A percentile compares a stretch with the other conserved stretches of the same genome.
Evolutionary conservation across 2,329 filamentous ascomycete species (phyloP).

Genomic region (Albophoma yamanashiensis): DNA sequence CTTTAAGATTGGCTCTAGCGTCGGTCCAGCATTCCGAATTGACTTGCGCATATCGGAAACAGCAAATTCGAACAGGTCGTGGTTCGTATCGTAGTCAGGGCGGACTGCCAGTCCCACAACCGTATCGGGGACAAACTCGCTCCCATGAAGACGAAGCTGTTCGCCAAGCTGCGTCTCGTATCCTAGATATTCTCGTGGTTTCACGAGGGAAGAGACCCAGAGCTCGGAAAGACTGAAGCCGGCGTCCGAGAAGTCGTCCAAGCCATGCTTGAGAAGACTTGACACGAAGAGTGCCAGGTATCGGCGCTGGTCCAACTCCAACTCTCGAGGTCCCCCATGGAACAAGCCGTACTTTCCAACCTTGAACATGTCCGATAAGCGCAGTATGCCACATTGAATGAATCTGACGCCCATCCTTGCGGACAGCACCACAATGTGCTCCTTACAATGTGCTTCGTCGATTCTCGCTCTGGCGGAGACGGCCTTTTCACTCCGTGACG

Average conservation of each 20-base stretch:
- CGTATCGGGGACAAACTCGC: slow-evolving; percentile 31
- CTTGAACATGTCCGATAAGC: slow-evolving; percentile 34
- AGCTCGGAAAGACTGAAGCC: slow-evolving; percentile 35
- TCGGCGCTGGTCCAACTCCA: slow-evolving; percentile 29
- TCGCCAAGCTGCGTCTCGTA: slow-evolving; percentile 41
- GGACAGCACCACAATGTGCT: slow-evolving; percentile 33
- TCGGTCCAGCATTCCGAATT: slow-evolving; percentile 27
- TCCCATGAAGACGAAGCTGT: slow-evolving; percentile 28
- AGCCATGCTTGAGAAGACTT: slow-evolving; percentile 33
- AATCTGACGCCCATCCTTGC: slow-evolving; percentile 35
- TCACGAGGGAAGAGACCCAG: slow-evolving; percentile 42
- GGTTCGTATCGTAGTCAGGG: slow-evolving; percentile 38
- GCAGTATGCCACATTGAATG: slow-evolving; percentile 31
- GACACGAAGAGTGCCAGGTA: slow-evolving; percentile 41
- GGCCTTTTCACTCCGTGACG: slow-evolving; percentile 5
- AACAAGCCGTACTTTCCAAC: slow-evolving; percentile 40
- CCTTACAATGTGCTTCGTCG: slow-evolving; percentile 23
- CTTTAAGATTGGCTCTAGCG: slow-evolving; percentile 23
- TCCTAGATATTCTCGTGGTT: slow-evolving; percentile 32
- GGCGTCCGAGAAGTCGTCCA: slow-evolving; percentile 35
- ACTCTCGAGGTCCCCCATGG: slow-evolving; percentile 25
- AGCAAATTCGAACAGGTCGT: slow-evolving; percentile 36
- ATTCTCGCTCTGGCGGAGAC: slow-evolving; percentile 6
- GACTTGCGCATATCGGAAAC: slow-evolving; percentile 40
- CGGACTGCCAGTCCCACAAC: slow-evolving; percentile 22